phyloP scores from a whole-genome alignment of 192 early-diverging fungal genomes.

The Borealophlyctis nickersoniae region DNA sequence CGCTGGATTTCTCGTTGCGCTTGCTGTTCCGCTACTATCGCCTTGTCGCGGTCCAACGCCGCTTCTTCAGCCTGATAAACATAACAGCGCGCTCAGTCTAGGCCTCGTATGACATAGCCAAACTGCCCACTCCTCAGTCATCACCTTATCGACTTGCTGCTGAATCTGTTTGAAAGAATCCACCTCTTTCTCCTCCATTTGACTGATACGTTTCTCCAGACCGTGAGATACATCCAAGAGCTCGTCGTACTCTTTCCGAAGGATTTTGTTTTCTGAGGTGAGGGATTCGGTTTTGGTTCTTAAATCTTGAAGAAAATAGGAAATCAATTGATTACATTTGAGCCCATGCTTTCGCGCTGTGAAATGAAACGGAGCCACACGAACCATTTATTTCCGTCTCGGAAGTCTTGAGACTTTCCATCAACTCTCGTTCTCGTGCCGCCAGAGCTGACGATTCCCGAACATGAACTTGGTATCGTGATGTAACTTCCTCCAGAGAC shows the following conservation, averaged over 20 bases:
- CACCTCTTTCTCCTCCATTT: slow-evolving; percentile 26
- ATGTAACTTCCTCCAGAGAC: slow-evolving; percentile 37
- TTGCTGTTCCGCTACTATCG: slow-evolving; percentile 36
- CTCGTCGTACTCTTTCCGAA: slow-evolving; percentile 21
- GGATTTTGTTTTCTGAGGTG: slow-evolving; percentile 6
- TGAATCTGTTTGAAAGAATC: slow-evolving; percentile 4
- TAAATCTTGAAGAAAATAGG: no score
- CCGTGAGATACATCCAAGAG: slow-evolving; percentile 7
- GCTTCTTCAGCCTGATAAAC: slow-evolving; percentile 33
- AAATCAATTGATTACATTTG: background rate
- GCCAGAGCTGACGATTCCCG: slow-evolving; percentile 29
- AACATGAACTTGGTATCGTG: slow-evolving; percentile 38
- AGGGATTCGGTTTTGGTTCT: slow-evolving; percentile 19
- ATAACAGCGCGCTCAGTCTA: background rate
- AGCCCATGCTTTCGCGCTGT: background rate
- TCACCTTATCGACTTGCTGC: slow-evolving; percentile 12
- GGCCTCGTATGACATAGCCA: background rate
- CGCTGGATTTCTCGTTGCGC: slow-evolving; percentile 31
- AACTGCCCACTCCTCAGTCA: background rate
- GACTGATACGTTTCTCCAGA: slow-evolving; percentile 14
- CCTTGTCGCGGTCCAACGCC: slow-evolving; percentile 38
- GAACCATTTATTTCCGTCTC: slow-evolving; percentile 36
- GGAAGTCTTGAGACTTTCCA: slow-evolving; percentile 28
- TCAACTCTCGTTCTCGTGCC: slow-evolving; percentile 35
- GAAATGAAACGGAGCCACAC: background rate